phyloP scores from a whole-genome alignment of 2,329 filamentous ascomycete species.

The Hymenoscyphus linearis region DNA sequence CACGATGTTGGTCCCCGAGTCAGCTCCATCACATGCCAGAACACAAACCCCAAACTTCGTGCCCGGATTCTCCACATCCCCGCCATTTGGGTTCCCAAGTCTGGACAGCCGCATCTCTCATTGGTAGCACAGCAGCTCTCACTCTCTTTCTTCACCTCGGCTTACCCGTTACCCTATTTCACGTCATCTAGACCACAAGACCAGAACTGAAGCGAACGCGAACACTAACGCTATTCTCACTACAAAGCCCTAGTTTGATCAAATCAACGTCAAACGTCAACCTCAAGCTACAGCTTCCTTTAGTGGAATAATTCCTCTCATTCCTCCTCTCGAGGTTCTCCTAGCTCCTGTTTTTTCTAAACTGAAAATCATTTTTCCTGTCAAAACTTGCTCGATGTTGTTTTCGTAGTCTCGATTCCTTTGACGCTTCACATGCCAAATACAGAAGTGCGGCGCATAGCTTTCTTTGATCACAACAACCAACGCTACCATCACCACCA shows the following conservation, averaged over 20 bases:
- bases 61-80: background rate
- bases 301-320: background rate
- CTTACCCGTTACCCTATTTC: background rate
- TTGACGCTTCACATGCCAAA: constrained; percentile 6
- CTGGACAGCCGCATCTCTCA: background rate
- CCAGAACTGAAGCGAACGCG: background rate
- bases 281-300: background rate
- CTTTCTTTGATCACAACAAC: background rate
- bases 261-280: background rate
- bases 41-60: background rate
- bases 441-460: background rate
- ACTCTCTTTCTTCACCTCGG: background rate
- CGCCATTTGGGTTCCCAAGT: background rate
- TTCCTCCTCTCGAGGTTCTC: background rate
- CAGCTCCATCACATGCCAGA: background rate
- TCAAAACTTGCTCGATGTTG: background rate
- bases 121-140: background rate
- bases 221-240: background rate
- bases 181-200: background rate
- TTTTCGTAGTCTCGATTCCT: background rate
- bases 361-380: constrained; percentile 1
- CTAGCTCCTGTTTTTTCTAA: constrained; percentile 4
- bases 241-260: background rate
- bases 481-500: constrained; percentile 4
- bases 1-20: background rate